Evolutionary conservation across 116 monocot species (phyloP), one percentile per base, ranked within the genome.

Genomic region (Papilionanthe hybrid): DNA sequence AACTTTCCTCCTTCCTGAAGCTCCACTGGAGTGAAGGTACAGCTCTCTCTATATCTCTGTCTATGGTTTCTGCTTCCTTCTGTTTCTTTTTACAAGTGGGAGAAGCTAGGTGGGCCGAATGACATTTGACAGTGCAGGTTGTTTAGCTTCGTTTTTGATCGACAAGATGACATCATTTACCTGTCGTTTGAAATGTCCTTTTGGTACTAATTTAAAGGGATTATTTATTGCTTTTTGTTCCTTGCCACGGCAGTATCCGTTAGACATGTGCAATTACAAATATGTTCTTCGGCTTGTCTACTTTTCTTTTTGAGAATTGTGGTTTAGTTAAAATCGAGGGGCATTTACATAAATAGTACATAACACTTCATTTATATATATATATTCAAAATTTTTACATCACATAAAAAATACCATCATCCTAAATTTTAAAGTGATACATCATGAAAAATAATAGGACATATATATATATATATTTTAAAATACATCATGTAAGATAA

Each of bases 1-100:
- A 20, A 50, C 17, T 32, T 76, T 53, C 50, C 53, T 73, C 9
- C 75, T 75, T 75, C 11, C 55, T 77, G 75, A 18, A 60, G 78
- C 13, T 78, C 58, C 42, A 60, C 22, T 60, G 19, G 32, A 32
- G 37, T 78, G 7, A 60, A 78, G 32, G 9, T 9, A 42, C n/a
- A 17, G 17, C 53, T 1, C 29, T 28, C 76, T 76, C 75, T 3
- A 49, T 27, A 25, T 27, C 75, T 27, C 75, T 12, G 53, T 76
- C 50, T 4, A 50, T 76, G 45, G 53, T 53, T 53, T 41, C 19
- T 18, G 29, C 15, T 27, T 57, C 37, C 5, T 58, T 57, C 56
- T 55, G 42, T 27, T 55, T 9, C 53, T 76, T 22, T 73, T 73
- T 22, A 44, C 15, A 44, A 73, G 43, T 8, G 73, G 19, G 18